These are phyloP conservation scores for Fusarium sp. DNA, from an alignment of 2,329 filamentous ascomycete genomes.

Conservation along the genomic window DNA sequence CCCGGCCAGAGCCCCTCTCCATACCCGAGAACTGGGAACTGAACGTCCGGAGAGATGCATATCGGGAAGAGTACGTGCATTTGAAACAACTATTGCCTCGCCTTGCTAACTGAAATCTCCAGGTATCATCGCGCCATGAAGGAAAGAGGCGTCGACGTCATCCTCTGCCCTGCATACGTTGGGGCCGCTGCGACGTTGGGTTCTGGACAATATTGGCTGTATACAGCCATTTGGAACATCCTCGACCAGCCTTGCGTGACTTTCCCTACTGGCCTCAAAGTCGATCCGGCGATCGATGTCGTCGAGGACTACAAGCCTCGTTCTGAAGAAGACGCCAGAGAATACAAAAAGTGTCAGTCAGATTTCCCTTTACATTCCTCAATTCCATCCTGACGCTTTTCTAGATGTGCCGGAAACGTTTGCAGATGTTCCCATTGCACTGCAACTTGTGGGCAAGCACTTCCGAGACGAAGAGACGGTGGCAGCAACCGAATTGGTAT, in stretches of 20 bases:
- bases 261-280: conserved; percentile 42
- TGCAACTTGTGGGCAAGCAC: conserved; percentile 41
- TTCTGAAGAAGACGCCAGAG: neutral
- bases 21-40: conserved; percentile 37
- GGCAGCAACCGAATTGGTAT: conserved; percentile 23
- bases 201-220: conserved; percentile 41
- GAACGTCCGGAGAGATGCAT: conserved; percentile 32
- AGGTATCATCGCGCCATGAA: neutral
- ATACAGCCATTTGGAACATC: conserved; percentile 49
- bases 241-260: conserved; percentile 45
- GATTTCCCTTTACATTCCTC: neutral
- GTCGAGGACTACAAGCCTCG: conserved; percentile 6
- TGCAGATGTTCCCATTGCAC: conserved; percentile 24
- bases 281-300: conserved; percentile 9
- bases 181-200: neutral
- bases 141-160: neutral
- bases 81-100: neutral
- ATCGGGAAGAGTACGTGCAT: conserved; percentile 10
- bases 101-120: neutral
- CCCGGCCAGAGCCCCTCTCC: conserved; percentile 5
- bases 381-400: neutral
- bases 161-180: neutral
- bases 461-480: conserved; percentile 38
- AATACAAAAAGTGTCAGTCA: neutral
- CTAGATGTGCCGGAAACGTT: conserved; percentile 13